Base-by-base conservation (phyloP, 164 flowering plant species). In the Santalum album region DNA sequence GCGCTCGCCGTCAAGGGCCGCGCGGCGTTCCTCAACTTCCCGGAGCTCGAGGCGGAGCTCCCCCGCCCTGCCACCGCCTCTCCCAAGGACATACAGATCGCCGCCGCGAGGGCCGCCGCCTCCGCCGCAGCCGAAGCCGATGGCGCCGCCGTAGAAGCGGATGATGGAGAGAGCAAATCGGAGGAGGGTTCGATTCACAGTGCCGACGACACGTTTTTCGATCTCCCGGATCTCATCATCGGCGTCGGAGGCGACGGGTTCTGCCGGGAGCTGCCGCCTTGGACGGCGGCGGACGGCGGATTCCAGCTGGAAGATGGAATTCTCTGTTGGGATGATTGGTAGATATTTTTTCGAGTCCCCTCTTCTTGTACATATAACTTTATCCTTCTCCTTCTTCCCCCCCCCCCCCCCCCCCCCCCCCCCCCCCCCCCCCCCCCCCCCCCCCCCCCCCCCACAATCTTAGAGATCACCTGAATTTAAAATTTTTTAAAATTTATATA, bases 41-140 rank as follows among this genome's bases (percentile, higher is more conserved):
- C 83, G 1, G 78, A 78, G 15, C 55, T 71, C 27, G 80, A 76
- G 6, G 43, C 36, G 0, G 52, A 54, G 7, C 60, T 78, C 2
- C 83, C 83, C 17, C 71, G 71, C 21, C 80, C 83, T 1, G 66
- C 67, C 12, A 56, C 72, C 14, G 32, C 65, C 0, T 62, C 70
- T 0, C 71, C 76, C 1, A 70, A 69, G 51, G 83, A 78, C 29
- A 67, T 78, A 39, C 81, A 73, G 35, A 75, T 65, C 1, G 86
- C 86, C 3, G 86, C 83, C 0, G 66, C 80, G 25, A 53, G 53
- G 26, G 86, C 86, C 0, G 84, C 83, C 1, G 61, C 74, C 12
- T 51, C 66, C 32, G 58, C n/a, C 18, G 35, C 17, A 55, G 47
- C 45, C n/a, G n/a, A n/a, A 23, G 34, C 17, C 23, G n/a, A n/a